Evolutionary conservation across 768 basidiomycete genomes (phyloP), one percentile per base, ranked within the genome.

Genomic region (Holtermanniella nyarrowii): DNA sequence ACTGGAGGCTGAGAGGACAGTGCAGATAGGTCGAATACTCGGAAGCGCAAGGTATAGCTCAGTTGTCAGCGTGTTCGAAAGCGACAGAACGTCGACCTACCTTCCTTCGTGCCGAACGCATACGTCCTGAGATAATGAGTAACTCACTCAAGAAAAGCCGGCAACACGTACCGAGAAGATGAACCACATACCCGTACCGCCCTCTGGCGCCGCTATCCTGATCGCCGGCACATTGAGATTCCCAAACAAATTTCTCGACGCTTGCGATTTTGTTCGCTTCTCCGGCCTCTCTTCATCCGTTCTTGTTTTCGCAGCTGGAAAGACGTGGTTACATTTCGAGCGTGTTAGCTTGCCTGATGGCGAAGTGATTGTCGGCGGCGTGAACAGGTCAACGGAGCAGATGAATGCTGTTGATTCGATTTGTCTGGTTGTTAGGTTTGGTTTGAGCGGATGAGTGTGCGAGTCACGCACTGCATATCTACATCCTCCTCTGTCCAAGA

Each of bases 171-270:
- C 65, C 3, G 63, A 61, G 48, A 68, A 68, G 3, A 68, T 42
- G 44, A 68, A 68, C 66, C 66, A 68, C 14, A 62, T 31, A 16
- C 66, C 66, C 44, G 58, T 46, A 16, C 55, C 58, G 10, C 61
- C 63, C 26, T 57, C 61, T 13, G 56, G 55, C 16, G 59, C 57
- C 3, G 55, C 50, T 3, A 65, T 61, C 25, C 53, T 59, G 2
- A 65, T 55, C 11, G 57, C 66, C 7, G 66, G 46, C 5, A 65
- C 60, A 52, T 68, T 63, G 20, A 64, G 22, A 50, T 44, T 55
- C 1, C 66, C 66, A 54, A 54, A 65, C n/a, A 68, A 55, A 46
- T 68, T 68, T 24, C 66, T 51, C n/a, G 16, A 14, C 14, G 31
- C 31, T 7, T 37, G 31, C 16, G 31, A 7, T 16, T 37, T 37